A percentile compares a stretch with the other conserved stretches of the same genome.
These are phyloP conservation scores for Phanerochaete sordida DNA, from an alignment of 768 basidiomycete genomes.

Conservation along the genomic window DNA sequence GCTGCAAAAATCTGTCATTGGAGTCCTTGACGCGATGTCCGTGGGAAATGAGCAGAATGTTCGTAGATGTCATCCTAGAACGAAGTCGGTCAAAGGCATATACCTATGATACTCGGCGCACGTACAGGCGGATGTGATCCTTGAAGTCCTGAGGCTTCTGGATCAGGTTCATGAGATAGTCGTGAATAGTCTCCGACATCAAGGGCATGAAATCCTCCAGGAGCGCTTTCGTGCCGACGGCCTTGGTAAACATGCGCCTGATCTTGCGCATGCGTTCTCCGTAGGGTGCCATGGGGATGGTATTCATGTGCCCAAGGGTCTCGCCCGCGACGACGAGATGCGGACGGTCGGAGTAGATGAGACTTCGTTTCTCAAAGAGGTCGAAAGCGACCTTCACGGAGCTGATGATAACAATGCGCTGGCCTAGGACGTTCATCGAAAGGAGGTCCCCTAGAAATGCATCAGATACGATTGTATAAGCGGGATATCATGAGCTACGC, in stretches of 20 bases:
- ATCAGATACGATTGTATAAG: neutral
- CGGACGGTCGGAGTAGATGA: constrained; percentile 24
- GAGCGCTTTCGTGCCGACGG: constrained; percentile 22
- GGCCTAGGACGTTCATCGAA: constrained; percentile 18
- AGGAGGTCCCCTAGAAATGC: constrained; percentile 19
- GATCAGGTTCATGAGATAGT: constrained; percentile 28
- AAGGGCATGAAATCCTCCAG: constrained; percentile 25
- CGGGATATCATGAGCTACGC: neutral
- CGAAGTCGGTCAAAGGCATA: neutral
- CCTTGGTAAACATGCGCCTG: constrained; percentile 20
- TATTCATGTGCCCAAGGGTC: constrained; percentile 19
- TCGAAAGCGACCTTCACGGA: constrained; percentile 21
- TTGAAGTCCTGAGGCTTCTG: constrained; percentile 22
- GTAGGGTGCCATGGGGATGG: constrained; percentile 18
- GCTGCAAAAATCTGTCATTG: constrained; percentile 15
- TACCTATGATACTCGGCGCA: neutral
- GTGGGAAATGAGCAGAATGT: constrained; percentile 15
- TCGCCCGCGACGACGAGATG: constrained; percentile 12
- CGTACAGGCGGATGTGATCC: constrained; percentile 28
- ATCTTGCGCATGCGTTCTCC: constrained; percentile 22
- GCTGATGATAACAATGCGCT: constrained; percentile 21
- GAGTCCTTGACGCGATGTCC: constrained; percentile 12
- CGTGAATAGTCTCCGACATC: constrained; percentile 27
- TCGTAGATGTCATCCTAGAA: constrained; percentile 9
- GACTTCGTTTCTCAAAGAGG: constrained; percentile 24